A percentile compares a stretch with the other conserved stretches of the same genome.
phyloP scores from a whole-genome alignment of 1,139 yeast genomes.

The Yamadazyma sp. region DNA sequence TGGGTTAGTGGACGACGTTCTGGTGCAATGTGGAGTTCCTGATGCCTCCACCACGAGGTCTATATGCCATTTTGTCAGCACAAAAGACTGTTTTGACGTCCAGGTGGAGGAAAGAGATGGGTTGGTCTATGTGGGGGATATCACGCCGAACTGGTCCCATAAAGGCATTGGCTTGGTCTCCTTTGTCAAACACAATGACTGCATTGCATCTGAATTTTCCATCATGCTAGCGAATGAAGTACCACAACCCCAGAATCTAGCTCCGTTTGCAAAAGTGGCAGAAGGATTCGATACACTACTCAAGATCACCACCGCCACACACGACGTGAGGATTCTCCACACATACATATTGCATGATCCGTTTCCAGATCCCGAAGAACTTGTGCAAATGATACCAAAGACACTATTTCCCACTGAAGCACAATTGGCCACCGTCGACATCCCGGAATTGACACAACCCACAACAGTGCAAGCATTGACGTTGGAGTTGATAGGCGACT shows the following conservation, averaged over 20 bases:
- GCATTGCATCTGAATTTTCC: slow-evolving; percentile 29
- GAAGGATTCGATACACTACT: slow-evolving; percentile 54
- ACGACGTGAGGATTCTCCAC: slow-evolving; percentile 55
- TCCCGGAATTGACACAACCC: slow-evolving; percentile 7
- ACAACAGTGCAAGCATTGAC: slow-evolving; percentile 45
- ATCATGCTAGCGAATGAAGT: slow-evolving; percentile 20
- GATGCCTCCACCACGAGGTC: slow-evolving; percentile 25
- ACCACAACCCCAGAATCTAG: slow-evolving; percentile 7
- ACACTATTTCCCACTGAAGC: slow-evolving; percentile 9
- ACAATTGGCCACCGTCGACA: slow-evolving; percentile 13
- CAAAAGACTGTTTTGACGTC: too few species aligned
- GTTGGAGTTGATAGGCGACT: slow-evolving; percentile 62
- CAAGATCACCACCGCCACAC: slow-evolving; percentile 38
- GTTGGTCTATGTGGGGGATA: neutral
- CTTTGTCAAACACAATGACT: slow-evolving; percentile 23
- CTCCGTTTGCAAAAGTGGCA: slow-evolving; percentile 50
- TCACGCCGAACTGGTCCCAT: neutral
- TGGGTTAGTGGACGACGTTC: slow-evolving; percentile 35
- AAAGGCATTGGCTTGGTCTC: slow-evolving; percentile 32
- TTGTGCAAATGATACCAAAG: slow-evolving; percentile 4
- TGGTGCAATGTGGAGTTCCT: slow-evolving; percentile 51
- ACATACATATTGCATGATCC: slow-evolving; percentile 57
- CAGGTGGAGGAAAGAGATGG: neutral
- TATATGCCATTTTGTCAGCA: slow-evolving; percentile 12
- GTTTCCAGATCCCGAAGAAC: slow-evolving; percentile 32